Conservation (phyloP, 2,329 filamentous ascomycete species). For the Aspergillus fructus region DNA sequence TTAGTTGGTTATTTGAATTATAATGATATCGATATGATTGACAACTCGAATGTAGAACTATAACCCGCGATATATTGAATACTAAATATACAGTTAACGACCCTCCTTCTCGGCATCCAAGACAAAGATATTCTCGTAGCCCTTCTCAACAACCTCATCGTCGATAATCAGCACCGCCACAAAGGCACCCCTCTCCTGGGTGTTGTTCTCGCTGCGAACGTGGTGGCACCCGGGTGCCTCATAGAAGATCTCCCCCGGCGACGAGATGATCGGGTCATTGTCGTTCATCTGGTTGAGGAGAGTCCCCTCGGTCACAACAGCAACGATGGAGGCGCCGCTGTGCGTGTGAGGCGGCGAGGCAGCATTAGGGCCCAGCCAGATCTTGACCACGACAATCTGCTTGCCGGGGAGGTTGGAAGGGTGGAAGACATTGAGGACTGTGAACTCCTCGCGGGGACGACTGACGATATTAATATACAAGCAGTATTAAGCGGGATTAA, state of each 20-base stretch:
- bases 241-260: conserved; percentile 7
- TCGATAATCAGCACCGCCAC: conserved; percentile 9
- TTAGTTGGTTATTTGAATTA: no score
- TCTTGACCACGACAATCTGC: conserved; percentile 1
- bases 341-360: conserved; percentile 9
- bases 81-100: no score
- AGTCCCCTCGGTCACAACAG: background rate
- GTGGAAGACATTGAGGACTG: conserved; percentile 4
- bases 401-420: conserved; percentile 9
- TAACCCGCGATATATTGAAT: no score
- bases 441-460: conserved; percentile 6
- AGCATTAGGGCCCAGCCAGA: background rate
- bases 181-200: background rate
- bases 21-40: no score
- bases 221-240: conserved; percentile 10
- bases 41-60: no score
- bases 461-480: background rate
- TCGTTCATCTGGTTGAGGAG: conserved; percentile 13
- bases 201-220: conserved; percentile 6
- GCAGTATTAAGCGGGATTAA: no score
- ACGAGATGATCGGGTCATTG: background rate
- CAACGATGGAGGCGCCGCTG: conserved; percentile 5
- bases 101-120: conserved; percentile 6
- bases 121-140: conserved; percentile 7
- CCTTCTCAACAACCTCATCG: conserved; percentile 10